Base-by-base conservation (phyloP, 169 alveolate species). In the Plasmodium cynomolgi region DNA sequence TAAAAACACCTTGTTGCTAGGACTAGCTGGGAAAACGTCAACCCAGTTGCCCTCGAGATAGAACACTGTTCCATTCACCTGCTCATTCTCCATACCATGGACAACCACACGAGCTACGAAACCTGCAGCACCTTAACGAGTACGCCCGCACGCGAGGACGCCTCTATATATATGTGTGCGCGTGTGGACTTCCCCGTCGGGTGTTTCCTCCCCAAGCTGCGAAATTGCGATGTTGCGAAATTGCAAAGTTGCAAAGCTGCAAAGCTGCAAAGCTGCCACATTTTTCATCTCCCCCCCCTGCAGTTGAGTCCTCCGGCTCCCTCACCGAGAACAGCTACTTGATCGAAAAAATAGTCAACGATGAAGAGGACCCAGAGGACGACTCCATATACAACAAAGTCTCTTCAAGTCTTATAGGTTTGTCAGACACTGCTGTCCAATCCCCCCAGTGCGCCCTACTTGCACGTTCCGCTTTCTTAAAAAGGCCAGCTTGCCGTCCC, bases 341-440 rank as follows among this genome's bases (percentile, higher is more conserved):
- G 33, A 85, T 85, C 62, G 84, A 50, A 85, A 85, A 85, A 15
- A 44, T 37, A 47, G 15, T 29, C 73, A 44, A 74, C 20, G 84
- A 73, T n/a, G 85, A 85, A 6, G 81, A 47, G 7, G 77, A 73
- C 1, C 9, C 9, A 7, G 68, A 75, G 41, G 34, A 71, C 3
- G 15, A 85, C 68, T 29, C 80, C 6, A 50, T 85, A 47, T 85
- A 33, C 58, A 85, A 85, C 68, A 85, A 85, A 85, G 58, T 85
- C 11, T 85, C 86, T 8, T 75, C 93, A 47, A 85, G 93, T 33
- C 79, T 85, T 26, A 75, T 85, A 85, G 93, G 93, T 85, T 47
- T 20, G 80, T 15, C 34, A 3, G 20, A 9, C 20, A 37, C 47
- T 84, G 31, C 26, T 29, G 31, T 11, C 15, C 47, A 26, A 58